phyloP scores from a whole-genome alignment of 257 asterid genomes.

The Misopates orontium region DNA sequence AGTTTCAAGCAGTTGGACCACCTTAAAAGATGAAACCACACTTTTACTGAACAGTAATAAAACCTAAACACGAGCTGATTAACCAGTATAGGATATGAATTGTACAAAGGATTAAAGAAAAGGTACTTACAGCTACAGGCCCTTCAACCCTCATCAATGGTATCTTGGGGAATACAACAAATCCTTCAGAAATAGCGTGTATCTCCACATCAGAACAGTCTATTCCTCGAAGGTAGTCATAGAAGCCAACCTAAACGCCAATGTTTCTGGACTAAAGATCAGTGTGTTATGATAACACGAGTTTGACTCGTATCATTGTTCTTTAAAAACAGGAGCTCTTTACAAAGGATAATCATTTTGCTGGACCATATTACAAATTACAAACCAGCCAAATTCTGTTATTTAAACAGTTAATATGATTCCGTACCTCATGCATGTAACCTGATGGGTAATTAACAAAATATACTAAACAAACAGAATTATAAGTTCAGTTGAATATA shows the following conservation, averaged over 20 bases:
- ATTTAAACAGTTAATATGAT: not conserved
- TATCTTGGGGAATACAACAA: conserved; percentile 89
- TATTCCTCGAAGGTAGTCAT: conserved; percentile 70
- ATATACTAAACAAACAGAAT: too few relatives aligned
- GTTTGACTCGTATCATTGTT: conserved; percentile 16
- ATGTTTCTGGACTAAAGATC: conserved; percentile 26
- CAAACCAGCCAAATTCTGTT: conserved; percentile 1
- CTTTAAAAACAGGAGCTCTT: not conserved
- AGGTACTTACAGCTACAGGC: conserved; percentile 85
- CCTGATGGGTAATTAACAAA: too few relatives aligned
- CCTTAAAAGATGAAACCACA: conserved; percentile 49
- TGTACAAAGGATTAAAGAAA: conserved; percentile 12
- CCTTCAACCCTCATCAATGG: conserved; percentile 98
- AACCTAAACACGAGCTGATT: conserved; percentile 8
- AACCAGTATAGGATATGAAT: conserved; percentile 6
- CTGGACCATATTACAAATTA: conserved; percentile 4
- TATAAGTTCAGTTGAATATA: too few relatives aligned
- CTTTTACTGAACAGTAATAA: conserved; percentile 2
- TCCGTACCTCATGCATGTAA: not conserved
- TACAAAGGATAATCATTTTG: conserved; percentile 16
- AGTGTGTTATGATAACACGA: conserved; percentile 16
- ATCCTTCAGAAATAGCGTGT: conserved; percentile 90
- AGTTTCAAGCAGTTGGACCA: conserved; percentile 96
- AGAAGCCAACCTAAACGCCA: conserved; percentile 72
- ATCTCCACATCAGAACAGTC: conserved; percentile 92